These are phyloP conservation scores for Aureobasidium sp. DNA, from an alignment of 2,329 filamentous ascomycete species.

Conservation along the genomic window DNA sequence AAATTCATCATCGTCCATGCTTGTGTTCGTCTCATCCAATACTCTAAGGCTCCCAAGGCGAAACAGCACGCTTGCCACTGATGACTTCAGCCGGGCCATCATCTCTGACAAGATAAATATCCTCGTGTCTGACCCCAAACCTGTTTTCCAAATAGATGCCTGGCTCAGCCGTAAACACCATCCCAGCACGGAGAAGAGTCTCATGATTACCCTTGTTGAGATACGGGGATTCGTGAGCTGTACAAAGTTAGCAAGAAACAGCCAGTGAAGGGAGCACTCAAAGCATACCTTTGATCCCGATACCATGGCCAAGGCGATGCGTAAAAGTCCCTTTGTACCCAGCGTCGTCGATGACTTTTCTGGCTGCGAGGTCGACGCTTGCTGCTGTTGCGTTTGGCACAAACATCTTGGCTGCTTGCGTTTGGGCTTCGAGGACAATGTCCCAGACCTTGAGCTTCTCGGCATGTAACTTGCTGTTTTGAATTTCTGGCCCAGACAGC, in stretches of 20 bases:
- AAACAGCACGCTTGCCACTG: slow-evolving; percentile 46
- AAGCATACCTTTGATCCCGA: slow-evolving; percentile 50
- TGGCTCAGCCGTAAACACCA: slow-evolving; percentile 59
- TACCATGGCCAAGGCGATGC: slow-evolving; percentile 57
- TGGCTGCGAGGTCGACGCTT: slow-evolving; percentile 54
- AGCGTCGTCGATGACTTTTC: slow-evolving; percentile 49
- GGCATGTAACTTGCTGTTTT: slow-evolving; percentile 19
- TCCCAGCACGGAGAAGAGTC: slow-evolving; percentile 45
- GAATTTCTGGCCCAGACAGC: slow-evolving; percentile 9
- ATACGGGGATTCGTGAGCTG: slow-evolving; percentile 57
- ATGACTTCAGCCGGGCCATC: slow-evolving; percentile 49
- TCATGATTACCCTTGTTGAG: slow-evolving; percentile 55
- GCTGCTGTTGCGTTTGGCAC: slow-evolving; percentile 49
- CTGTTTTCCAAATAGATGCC: slow-evolving; percentile 54
- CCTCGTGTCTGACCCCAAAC: slow-evolving; percentile 58
- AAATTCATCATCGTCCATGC: too few species aligned
- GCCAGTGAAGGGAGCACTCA: too few species aligned
- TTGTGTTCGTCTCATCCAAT: too few species aligned
- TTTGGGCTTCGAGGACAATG: slow-evolving; percentile 56
- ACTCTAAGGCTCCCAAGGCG: slow-evolving; percentile 46
- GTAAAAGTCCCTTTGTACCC: slow-evolving; percentile 56
- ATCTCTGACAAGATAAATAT: slow-evolving; percentile 52
- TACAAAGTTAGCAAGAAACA: neutral
- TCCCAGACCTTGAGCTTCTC: slow-evolving; percentile 55
- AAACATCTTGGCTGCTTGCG: slow-evolving; percentile 47